A percentile compares a stretch with the other conserved stretches of the same genome.
Evolutionary conservation across 495 filamentous ascomycete genomes (phyloP).

Genomic region (Penicillium subrubescens): DNA sequence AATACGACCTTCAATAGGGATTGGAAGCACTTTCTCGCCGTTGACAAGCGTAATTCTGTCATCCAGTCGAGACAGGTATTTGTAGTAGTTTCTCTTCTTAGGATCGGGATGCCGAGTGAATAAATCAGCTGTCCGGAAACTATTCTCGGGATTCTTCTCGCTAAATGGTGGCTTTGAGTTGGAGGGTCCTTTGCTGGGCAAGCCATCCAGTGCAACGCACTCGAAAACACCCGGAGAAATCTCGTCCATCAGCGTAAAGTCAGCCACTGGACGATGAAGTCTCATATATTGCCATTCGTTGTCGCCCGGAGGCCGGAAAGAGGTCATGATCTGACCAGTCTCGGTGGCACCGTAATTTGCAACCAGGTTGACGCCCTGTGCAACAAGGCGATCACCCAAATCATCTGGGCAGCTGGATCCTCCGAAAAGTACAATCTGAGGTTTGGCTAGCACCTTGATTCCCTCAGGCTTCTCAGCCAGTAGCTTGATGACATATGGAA

Average conservation of each 20-base stretch:
- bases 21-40: constrained; percentile 70
- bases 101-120: constrained; percentile 55
- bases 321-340: constrained; percentile 59
- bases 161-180: constrained; percentile 61
- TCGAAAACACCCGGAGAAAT: constrained; percentile 57
- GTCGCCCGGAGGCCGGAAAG: constrained; percentile 48
- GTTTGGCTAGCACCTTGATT: constrained; percentile 43
- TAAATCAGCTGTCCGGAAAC: constrained; percentile 44
- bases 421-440: constrained; percentile 52
- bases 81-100: constrained; percentile 54
- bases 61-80: constrained; percentile 61
- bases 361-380: constrained; percentile 56
- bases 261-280: constrained; percentile 32
- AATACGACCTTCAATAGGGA: constrained; percentile 57
- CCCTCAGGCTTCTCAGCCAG: constrained; percentile 53
- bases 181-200: constrained; percentile 64
- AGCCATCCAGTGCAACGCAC: constrained; percentile 57
- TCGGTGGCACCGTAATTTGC: constrained; percentile 57
- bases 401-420: constrained; percentile 59
- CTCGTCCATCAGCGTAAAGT: constrained; percentile 55
- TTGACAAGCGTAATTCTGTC: constrained; percentile 64
- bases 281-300: constrained; percentile 71
- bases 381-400: constrained; percentile 55
- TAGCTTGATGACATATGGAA: constrained; percentile 59
- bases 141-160: constrained; percentile 50